phyloP scores from a whole-genome alignment of 2,329 filamentous ascomycete species.

The Xylaria sp. region DNA sequence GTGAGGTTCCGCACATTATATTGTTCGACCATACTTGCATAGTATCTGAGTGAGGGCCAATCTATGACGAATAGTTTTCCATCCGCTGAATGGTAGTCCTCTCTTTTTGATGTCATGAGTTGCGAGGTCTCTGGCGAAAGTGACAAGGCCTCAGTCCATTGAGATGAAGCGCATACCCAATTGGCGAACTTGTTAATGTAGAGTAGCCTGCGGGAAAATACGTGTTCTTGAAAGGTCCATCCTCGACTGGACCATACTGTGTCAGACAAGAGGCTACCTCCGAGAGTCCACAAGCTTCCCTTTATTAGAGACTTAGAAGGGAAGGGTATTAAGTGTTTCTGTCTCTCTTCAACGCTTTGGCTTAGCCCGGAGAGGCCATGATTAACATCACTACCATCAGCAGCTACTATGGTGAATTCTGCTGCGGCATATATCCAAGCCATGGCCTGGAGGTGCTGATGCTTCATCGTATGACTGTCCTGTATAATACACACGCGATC shows the following conservation, averaged over 20 bases:
- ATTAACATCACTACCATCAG: conserved; percentile 18
- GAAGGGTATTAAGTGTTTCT: conserved; percentile 23
- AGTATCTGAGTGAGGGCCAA: conserved; percentile 23
- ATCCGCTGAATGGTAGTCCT: neutral
- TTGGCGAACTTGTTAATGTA: conserved; percentile 23
- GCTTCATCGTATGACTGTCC: conserved; percentile 12
- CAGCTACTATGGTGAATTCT: conserved; percentile 26
- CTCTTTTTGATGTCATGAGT: neutral
- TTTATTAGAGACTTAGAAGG: conserved; percentile 15
- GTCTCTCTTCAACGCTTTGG: conserved; percentile 15
- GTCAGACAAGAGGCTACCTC: conserved; percentile 5
- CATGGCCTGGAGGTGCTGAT: conserved; percentile 19
- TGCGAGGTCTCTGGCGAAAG: neutral
- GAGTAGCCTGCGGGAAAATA: conserved; percentile 23
- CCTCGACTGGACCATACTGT: conserved; percentile 27
- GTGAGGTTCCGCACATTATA: conserved; percentile 23
- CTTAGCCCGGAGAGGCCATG: conserved; percentile 23
- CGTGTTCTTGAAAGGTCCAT: conserved; percentile 30
- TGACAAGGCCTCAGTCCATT: conserved; percentile 17
- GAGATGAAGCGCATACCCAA: conserved; percentile 24
- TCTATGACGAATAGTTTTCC: conserved; percentile 21
- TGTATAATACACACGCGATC: conserved; percentile 25
- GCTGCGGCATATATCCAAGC: conserved; percentile 20
- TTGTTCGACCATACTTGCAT: conserved; percentile 22
- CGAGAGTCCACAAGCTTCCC: conserved; percentile 5